A percentile compares a stretch with the other conserved stretches of the same genome.
Conservation (phyloP, 2,329 filamentous ascomycete species). For the Chaetomium olivaceum region DNA sequence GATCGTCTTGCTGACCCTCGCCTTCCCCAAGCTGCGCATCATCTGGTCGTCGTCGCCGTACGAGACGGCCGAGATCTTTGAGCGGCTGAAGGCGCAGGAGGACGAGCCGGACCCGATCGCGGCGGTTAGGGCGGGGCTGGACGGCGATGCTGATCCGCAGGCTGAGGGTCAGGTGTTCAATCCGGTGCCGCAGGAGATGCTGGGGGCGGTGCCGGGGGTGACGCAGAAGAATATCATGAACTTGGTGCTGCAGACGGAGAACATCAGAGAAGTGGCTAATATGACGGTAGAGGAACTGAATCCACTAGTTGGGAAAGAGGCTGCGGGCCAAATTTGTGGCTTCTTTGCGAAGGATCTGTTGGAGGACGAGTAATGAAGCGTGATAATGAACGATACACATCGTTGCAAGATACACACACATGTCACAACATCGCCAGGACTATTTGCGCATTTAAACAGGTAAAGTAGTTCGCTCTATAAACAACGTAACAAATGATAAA, state of each 20-base stretch:
- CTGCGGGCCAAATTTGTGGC: constrained; percentile 70
- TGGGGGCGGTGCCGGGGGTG: constrained; percentile 80
- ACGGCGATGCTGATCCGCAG: constrained; percentile 25
- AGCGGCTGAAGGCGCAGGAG: constrained; percentile 85
- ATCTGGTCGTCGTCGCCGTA: constrained; percentile 94
- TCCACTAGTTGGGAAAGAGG: constrained; percentile 73
- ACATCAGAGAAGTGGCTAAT: constrained; percentile 80
- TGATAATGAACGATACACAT: no score
- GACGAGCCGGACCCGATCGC: constrained; percentile 86
- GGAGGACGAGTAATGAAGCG: constrained; percentile 45
- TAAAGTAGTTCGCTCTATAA: not conserved
- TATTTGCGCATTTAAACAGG: not conserved
- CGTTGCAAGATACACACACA: not conserved
- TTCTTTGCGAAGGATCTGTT: constrained; percentile 75
- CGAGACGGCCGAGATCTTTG: constrained; percentile 96
- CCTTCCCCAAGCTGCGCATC: constrained; percentile 85
- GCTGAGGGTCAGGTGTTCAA: constrained; percentile 75
- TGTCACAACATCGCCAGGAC: not conserved
- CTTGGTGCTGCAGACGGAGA: constrained; percentile 71
- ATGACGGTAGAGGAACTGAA: constrained; percentile 74
- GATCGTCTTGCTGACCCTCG: constrained; percentile 85
- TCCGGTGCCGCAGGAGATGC: constrained; percentile 85
- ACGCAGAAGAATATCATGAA: constrained; percentile 75
- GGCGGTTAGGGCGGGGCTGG: constrained; percentile 78
- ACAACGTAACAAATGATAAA: not conserved